A percentile compares a stretch with the other conserved stretches of the same genome.
Evolutionary conservation across 768 basidiomycete genomes (phyloP).

Genomic region (Phaeotremella fagi): DNA sequence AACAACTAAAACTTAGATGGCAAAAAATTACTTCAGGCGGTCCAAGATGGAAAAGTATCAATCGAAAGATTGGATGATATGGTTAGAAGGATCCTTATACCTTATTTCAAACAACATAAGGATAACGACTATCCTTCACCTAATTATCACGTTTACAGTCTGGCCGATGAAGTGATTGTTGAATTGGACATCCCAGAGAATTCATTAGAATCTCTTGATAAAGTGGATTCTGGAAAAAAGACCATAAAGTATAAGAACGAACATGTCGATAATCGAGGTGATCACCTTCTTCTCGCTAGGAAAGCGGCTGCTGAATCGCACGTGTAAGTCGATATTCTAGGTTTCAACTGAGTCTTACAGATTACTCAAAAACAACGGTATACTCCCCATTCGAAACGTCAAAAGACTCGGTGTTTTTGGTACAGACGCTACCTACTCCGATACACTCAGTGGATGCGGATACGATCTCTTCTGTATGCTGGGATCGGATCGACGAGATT

Average conservation of each 20-base stretch:
- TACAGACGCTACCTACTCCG: conserved; percentile 54
- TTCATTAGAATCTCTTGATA: background rate
- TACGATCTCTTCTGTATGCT: conserved; percentile 39
- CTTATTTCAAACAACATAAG: conserved; percentile 54
- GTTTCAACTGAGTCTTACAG: conserved; percentile 1
- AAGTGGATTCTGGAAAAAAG: background rate
- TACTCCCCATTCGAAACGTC: conserved; percentile 29
- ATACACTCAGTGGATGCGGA: conserved; percentile 35
- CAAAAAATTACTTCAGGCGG: conserved; percentile 21
- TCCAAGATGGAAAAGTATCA: conserved; percentile 30
- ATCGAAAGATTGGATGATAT: conserved; percentile 39
- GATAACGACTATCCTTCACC: conserved; percentile 62
- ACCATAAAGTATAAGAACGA: conserved; percentile 19
- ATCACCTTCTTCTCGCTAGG: conserved; percentile 54
- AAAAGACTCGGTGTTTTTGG: conserved; percentile 57
- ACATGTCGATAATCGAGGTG: conserved; percentile 57
- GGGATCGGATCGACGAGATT: conserved; percentile 28
- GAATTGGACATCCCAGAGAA: conserved; percentile 7
- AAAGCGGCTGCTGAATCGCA: conserved; percentile 40
- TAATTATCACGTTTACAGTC: conserved; percentile 50
- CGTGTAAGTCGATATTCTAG: conserved; percentile 20
- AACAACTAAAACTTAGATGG: conserved; percentile 16
- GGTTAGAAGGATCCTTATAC: conserved; percentile 42
- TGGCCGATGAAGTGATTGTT: conserved; percentile 19
- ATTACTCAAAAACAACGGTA: conserved; percentile 42